Evolutionary conservation across 192 early-diverging fungal species (phyloP), one percentile per base, ranked within the genome.

Genomic region (Backusella liffmaniae): DNA sequence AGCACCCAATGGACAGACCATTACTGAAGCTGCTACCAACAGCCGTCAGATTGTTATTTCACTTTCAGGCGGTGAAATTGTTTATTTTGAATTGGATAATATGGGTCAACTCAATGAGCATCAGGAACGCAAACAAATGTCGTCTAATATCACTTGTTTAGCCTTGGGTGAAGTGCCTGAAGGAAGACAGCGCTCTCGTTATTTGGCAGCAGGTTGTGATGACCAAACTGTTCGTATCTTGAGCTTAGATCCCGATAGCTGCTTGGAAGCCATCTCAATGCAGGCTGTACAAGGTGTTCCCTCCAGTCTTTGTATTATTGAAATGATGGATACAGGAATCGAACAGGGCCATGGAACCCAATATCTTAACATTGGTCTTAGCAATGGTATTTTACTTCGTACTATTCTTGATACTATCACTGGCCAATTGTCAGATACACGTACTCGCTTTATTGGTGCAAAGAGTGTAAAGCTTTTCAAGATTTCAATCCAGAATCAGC

Each of bases 1-100:
- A 69, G 91, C 95, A 18, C 96, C 97, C 15, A 85, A 84, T 35
- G 90, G 89, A 51, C 88, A 90, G 70, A 79, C 85, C 0, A 95
- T 98, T 71, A 83, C 92, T 0, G 80, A 89, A 16, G 97, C 95
- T 0, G 91, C 95, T 0, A 93, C 91, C 53, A 96, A 96, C 75
- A 80, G 88, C 34, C 91, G 94, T 29, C 96, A 96, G 75, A 93
- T 95, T 5, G 89, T 91, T 0, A 91, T 98, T 49, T 92, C 94
- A 5, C 83, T 97, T 21, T 91, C 92, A 3, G 90, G 93, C 23
- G 95, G 92, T 6, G 96, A 95, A 73, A 77, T 95, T 7, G 90
- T 96, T 1, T 98, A 96, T 79, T 97, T 99, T 86, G 97, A 99
- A 84, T 86, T 99, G 59, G 95, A 98, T 82, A 85, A 84, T 36